These are phyloP conservation scores for Stenogyne calaminthoides DNA, from an alignment of 305 asterid species.

Conservation along the genomic window DNA sequence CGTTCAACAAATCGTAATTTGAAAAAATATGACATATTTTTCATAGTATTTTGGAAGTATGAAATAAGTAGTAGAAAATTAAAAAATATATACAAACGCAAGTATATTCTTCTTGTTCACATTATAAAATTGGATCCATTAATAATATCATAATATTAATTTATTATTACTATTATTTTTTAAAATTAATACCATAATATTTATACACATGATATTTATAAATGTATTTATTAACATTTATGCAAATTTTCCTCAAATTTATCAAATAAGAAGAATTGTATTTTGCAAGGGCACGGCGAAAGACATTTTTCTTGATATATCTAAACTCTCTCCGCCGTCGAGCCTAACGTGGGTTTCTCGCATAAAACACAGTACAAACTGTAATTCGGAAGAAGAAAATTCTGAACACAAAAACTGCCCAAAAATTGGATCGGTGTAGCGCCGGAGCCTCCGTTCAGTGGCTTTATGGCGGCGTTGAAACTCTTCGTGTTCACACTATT, in stretches of 20 bases:
- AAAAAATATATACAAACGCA: too few relatives aligned
- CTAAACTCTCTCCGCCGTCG: constrained; percentile 15
- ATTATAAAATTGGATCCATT: too few relatives aligned
- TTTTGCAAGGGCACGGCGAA: background rate
- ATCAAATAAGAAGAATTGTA: constrained; percentile 3
- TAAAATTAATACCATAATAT: too few relatives aligned
- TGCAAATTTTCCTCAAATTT: background rate
- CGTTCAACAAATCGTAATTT: background rate
- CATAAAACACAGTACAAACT: constrained; percentile 11
- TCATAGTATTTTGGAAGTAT: too few relatives aligned
- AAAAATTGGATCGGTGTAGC: constrained; percentile 35
- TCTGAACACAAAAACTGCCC: background rate
- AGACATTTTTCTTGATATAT: background rate
- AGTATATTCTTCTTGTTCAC: too few relatives aligned
- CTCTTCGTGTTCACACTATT: constrained; percentile 37
- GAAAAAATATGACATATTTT: background rate
- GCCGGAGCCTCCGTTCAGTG: constrained; percentile 43
- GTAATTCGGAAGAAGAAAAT: constrained; percentile 2
- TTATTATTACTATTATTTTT: too few relatives aligned
- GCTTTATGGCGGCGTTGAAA: constrained; percentile 49
- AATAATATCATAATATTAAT: too few relatives aligned
- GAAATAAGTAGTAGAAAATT: too few relatives aligned
- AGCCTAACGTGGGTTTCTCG: constrained; percentile 32
- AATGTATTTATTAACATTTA: background rate
- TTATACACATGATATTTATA: too few relatives aligned